Evolutionary conservation across 306 rosid species (phyloP).

Genomic region (Hippophae tibetana): DNA sequence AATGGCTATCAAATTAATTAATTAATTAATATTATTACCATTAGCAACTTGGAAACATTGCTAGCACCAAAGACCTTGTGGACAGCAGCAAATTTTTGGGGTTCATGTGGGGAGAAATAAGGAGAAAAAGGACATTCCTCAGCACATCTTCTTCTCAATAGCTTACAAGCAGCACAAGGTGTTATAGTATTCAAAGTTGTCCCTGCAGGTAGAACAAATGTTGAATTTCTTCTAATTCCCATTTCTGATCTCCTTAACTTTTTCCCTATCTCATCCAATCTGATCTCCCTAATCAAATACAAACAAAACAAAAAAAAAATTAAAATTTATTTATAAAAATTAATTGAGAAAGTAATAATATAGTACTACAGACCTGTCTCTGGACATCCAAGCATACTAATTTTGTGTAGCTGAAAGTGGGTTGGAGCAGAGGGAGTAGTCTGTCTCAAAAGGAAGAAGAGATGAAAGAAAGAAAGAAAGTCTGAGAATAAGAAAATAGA

Average conservation of each 20-base stretch:
- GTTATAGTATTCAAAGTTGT: slow-evolving; percentile 58
- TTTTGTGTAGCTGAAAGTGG: slow-evolving; percentile 16
- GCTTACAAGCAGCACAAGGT: slow-evolving; percentile 97
- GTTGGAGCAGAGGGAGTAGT: not conserved
- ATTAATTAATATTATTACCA: slow-evolving; percentile 24
- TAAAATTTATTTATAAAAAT: too few species aligned
- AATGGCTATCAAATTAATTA: too few species aligned
- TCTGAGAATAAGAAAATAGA: slow-evolving; percentile 17
- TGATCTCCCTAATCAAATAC: slow-evolving; percentile 37
- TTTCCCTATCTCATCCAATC: slow-evolving; percentile 42
- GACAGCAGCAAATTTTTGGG: slow-evolving; percentile 78
- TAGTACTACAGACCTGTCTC: slow-evolving; percentile 38
- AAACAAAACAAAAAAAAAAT: not conserved
- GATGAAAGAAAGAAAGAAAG: too few species aligned
- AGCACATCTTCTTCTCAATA: slow-evolving; percentile 83
- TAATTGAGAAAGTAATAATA: not conserved
- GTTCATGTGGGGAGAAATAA: slow-evolving; percentile 87
- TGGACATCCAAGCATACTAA: slow-evolving; percentile 56
- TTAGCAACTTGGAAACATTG: slow-evolving; percentile 86
- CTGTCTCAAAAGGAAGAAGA: slow-evolving; percentile 16
- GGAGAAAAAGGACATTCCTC: slow-evolving; percentile 92
- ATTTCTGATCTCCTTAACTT: slow-evolving; percentile 34
- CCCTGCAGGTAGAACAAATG: slow-evolving; percentile 37
- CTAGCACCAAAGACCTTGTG: slow-evolving; percentile 94
- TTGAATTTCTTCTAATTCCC: slow-evolving; percentile 35